Conservation (phyloP, 176 grass and related monocot genomes). For the Cenchrus fungigraminus region DNA sequence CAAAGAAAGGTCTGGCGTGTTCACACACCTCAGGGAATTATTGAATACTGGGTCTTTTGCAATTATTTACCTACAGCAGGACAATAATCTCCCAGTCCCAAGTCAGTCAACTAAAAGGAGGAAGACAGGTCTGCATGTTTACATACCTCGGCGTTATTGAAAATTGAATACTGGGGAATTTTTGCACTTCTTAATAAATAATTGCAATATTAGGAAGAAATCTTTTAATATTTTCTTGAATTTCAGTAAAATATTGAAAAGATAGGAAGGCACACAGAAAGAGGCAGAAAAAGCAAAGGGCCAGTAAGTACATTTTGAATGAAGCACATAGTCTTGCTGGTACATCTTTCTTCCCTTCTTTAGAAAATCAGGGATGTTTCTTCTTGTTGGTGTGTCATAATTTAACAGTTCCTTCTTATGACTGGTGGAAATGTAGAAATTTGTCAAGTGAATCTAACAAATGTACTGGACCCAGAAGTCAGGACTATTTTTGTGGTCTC, state of each 20-base stretch:
- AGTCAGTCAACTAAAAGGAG: slow-evolving; percentile 21
- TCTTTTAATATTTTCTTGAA: not conserved
- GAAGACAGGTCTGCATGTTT: too few relatives aligned
- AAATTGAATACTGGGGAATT: not conserved
- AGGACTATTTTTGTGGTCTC: not conserved
- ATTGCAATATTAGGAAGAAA: not conserved
- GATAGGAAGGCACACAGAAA: not conserved
- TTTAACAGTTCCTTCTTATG: not conserved
- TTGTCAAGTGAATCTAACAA: not conserved
- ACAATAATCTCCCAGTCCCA: not conserved
- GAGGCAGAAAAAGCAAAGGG: not conserved
- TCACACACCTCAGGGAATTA: too few relatives aligned
- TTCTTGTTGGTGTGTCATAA: not conserved
- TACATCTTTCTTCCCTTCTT: too few relatives aligned
- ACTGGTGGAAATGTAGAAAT: not conserved
- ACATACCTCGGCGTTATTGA: not conserved
- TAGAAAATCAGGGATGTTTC: not conserved
- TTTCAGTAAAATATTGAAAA: slow-evolving; percentile 16
- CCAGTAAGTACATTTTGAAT: too few relatives aligned
- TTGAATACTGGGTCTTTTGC: too few relatives aligned
- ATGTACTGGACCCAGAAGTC: not conserved
- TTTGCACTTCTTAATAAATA: not conserved
- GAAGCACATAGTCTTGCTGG: too few relatives aligned
- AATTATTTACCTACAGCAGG: too few relatives aligned
- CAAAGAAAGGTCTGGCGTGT: too few relatives aligned